Conservation (phyloP, 75 land plant species). For the Cunninghamia lanceolata region DNA sequence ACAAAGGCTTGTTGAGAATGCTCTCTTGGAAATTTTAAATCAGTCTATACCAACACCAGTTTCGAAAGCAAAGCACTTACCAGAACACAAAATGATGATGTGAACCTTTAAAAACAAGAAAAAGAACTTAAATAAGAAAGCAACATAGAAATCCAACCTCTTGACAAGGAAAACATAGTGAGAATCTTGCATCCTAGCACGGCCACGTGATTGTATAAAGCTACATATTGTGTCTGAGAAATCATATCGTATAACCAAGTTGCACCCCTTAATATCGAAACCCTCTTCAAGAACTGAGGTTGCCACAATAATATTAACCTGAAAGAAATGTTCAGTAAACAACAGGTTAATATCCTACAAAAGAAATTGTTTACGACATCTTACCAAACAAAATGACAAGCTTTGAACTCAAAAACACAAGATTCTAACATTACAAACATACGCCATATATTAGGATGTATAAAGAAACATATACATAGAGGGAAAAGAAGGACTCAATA, state of each 20-base stretch:
- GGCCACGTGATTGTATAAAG: conserved; percentile 88
- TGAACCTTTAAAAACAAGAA: background rate
- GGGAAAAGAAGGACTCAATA: conserved; percentile 5
- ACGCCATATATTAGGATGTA: background rate
- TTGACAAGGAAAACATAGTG: conserved; percentile 58
- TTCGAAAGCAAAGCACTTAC: background rate
- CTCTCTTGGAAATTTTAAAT: background rate
- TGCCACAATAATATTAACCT: conserved; percentile 80
- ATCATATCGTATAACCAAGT: conserved; percentile 76
- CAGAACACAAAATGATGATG: background rate
- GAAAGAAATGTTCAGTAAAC: background rate
- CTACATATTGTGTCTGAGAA: conserved; percentile 55
- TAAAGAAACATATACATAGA: background rate
- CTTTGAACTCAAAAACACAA: background rate
- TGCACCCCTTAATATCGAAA: conserved; percentile 77
- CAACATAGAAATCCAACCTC: conserved; percentile 35
- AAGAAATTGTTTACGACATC: background rate
- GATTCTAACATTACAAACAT: background rate
- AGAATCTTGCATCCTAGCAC: conserved; percentile 74
- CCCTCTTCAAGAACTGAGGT: conserved; percentile 88
- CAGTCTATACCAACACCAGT: background rate
- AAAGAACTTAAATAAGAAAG: background rate
- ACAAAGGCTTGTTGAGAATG: background rate
- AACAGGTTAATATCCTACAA: background rate
- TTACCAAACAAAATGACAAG: background rate